phyloP scores from a whole-genome alignment of 2,329 filamentous ascomycete species.

The Sporothrix protearum region DNA sequence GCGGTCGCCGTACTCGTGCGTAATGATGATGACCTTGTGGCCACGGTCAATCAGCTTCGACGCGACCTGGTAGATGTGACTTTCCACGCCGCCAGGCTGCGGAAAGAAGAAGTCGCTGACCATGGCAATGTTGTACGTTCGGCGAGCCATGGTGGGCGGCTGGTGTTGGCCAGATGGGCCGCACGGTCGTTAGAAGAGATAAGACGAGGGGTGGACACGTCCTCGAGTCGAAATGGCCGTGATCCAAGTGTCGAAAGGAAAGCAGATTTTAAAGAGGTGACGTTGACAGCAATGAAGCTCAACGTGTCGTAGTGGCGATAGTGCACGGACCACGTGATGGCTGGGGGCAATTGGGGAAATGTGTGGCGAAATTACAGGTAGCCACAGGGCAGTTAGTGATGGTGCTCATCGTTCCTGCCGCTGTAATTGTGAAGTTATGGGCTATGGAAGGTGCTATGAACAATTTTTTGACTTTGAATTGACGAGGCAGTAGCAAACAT shows the following conservation, averaged over 20 bases:
- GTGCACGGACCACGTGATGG: constrained; percentile 15
- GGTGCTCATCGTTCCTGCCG: not conserved
- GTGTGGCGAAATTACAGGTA: not conserved
- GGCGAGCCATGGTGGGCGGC: constrained; percentile 46
- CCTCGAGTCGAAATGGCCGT: not conserved
- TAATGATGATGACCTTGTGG: constrained; percentile 97
- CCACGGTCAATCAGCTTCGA: constrained; percentile 95
- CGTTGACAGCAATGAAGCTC: not conserved
- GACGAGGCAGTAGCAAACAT: not conserved
- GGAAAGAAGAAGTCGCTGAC: constrained; percentile 99
- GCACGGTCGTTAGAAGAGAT: not conserved
- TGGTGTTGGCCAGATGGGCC: not conserved
- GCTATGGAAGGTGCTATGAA: not conserved
- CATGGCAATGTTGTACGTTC: constrained; percentile 74
- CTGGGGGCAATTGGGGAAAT: not conserved
- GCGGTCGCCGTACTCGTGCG: constrained; percentile 86
- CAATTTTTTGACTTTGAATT: too few relatives aligned
- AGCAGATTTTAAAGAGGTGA: not conserved
- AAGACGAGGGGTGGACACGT: not conserved
- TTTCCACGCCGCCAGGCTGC: constrained; percentile 92
- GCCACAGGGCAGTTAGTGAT: not conserved
- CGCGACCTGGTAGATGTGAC: constrained; percentile 96
- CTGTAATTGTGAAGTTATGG: not conserved
- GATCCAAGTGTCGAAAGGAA: not conserved
- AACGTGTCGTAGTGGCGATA: not conserved